A percentile compares a stretch with the other conserved stretches of the same genome.
These are phyloP conservation scores for Euclidium syriacum DNA, from an alignment of 345 rosid species.

Conservation along the genomic window DNA sequence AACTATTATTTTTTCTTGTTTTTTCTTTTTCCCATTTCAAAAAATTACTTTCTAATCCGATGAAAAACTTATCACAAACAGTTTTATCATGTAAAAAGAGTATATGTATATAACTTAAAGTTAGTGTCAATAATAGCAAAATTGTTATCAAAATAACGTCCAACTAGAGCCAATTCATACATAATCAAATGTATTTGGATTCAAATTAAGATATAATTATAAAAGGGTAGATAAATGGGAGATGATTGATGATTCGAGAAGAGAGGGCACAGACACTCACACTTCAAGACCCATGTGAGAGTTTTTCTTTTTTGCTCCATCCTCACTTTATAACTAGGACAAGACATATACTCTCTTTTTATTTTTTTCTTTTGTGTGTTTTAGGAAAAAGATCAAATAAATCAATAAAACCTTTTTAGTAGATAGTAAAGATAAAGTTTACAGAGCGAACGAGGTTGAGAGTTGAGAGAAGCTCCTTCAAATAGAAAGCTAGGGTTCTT, in stretches of 20 bases:
- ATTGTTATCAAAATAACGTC: too few relatives aligned
- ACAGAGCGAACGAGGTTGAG: background rate
- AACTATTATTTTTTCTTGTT: too few relatives aligned
- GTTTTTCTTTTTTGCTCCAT: conserved; percentile 7
- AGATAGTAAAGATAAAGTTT: background rate
- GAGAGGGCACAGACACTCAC: conserved; percentile 25
- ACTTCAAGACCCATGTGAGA: conserved; percentile 19
- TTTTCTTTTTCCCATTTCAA: too few relatives aligned
- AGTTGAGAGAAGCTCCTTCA: conserved; percentile 11
- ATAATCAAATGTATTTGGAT: too few relatives aligned
- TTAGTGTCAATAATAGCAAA: too few relatives aligned
- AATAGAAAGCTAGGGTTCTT: conserved; percentile 40
- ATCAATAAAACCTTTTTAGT: background rate
- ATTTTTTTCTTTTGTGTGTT: background rate
- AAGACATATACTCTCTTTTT: background rate
- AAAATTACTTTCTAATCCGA: too few relatives aligned
- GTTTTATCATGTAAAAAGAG: too few relatives aligned
- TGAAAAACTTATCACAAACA: too few relatives aligned
- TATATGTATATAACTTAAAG: too few relatives aligned
- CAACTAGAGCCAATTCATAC: too few relatives aligned
- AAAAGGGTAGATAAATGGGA: background rate
- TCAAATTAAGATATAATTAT: background rate
- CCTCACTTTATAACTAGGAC: conserved; percentile 9
- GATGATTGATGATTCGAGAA: background rate
- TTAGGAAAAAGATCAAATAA: too few relatives aligned